These are phyloP conservation scores for Asterionellopsis glacialis DNA, from an alignment of 108 stramenopile genomes.

Conservation along the genomic window DNA sequence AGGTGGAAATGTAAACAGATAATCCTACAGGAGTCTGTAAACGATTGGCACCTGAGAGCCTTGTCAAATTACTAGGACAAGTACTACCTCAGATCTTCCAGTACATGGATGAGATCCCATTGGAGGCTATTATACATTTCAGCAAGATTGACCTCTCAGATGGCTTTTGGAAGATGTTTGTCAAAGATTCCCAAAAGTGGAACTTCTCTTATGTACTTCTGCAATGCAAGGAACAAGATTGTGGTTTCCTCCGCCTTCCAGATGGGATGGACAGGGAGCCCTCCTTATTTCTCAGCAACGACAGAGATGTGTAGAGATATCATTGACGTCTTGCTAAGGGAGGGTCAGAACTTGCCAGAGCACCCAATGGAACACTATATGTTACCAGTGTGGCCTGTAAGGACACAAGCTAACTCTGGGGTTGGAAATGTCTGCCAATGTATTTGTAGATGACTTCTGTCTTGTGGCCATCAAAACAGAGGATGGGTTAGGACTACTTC, in stretches of 20 bases:
- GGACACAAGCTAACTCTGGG: neutral
- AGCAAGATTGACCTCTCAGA: slow-evolving; percentile 1
- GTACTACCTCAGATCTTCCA: too few species aligned
- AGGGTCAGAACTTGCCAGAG: neutral
- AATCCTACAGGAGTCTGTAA: too few species aligned
- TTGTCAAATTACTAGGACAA: too few species aligned
- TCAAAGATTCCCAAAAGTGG: neutral
- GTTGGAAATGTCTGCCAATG: too few species aligned
- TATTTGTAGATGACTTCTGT: too few species aligned
- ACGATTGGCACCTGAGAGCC: too few species aligned
- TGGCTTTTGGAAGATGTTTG: neutral
- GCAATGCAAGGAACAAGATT: too few species aligned
- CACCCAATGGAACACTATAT: neutral
- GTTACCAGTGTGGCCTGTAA: neutral
- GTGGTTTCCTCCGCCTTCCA: neutral
- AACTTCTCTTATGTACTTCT: neutral
- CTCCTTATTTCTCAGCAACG: neutral
- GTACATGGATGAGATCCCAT: too few species aligned
- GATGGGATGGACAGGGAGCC: neutral
- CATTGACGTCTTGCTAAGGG: neutral
- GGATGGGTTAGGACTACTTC: too few species aligned
- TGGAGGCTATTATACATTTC: neutral
- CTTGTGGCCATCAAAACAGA: too few species aligned
- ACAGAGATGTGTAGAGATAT: neutral
- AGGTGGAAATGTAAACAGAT: too few species aligned